Evolutionary conservation across 805 yeast genomes (phyloP), one percentile per base, ranked within the genome.

Genomic region (Monosporozyma yasuniensis): DNA sequence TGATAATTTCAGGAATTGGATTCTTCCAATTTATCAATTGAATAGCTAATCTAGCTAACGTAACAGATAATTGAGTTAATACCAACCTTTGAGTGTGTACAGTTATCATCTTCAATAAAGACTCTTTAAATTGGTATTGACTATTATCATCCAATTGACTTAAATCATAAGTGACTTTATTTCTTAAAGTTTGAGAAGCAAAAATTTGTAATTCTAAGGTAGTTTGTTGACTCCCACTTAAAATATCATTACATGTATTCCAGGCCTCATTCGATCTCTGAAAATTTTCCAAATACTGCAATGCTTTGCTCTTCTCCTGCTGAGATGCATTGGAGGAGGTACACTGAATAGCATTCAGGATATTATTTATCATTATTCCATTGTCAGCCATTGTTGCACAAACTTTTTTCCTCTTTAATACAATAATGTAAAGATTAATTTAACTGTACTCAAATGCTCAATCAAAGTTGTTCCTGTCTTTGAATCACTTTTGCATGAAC

Each of bases 111-210:
- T 73, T 70, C 27, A 93, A 67, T 44, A 90, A 61, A 1, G 89
- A 78, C 50, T 79, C 77, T 61, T 88, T 87, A 51, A 93, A 74
- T n/a, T 75, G 77, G 47, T 81, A 67, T 12, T 80, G 72, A 3
- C 73, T 77, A n/a, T 80, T 72, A 4, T 74, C 76, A 22, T 67
- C 72, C 4, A 93, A 68, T 66, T 93, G 98, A 48, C 76, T 72
- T 55, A 91, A 72, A 67, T 93, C 98, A 65, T 87, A 90, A 11
- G 86, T 84, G 47, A 88, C 77, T 59, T 78, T 90, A 42, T 90
- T 82, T 54, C 96, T 74, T 53, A 93, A 69, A 0, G 99, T 93
- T 65, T 95, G 99, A 0, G 97, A 84, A 14, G 91, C 84, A 70
- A 95, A 93, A 59, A 93, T 72, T 59, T 81, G 81, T 47, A 84